These are phyloP conservation scores for Agrocybe praecox DNA, from an alignment of 768 basidiomycete species.

Conservation along the genomic window DNA sequence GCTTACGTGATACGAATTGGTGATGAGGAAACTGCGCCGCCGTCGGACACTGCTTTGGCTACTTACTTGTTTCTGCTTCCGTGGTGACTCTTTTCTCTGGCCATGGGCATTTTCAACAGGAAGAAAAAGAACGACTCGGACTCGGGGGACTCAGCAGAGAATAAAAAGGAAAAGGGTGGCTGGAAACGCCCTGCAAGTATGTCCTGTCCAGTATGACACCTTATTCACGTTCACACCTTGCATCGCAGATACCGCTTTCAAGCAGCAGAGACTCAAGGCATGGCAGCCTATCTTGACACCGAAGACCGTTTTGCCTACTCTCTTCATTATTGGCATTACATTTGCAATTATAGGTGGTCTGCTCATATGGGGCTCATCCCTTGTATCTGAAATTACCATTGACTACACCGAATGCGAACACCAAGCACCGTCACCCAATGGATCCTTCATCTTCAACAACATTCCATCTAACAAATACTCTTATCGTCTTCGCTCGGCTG, in stretches of 20 bases:
- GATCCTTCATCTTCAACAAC: constrained; percentile 39
- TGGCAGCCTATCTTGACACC: constrained; percentile 99
- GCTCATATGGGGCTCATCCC: constrained; percentile 81
- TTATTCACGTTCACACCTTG: constrained; percentile 14
- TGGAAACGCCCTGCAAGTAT: constrained; percentile 86
- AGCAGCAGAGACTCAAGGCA: constrained; percentile 98
- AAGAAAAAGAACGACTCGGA: constrained; percentile 44
- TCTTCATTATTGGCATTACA: constrained; percentile 92
- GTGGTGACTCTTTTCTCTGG: constrained; percentile 14
- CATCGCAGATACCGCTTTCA: constrained; percentile 90
- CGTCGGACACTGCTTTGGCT: constrained; percentile 3
- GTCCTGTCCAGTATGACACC: constrained; percentile 14
- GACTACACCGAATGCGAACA: constrained; percentile 95
- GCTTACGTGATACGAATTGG: constrained; percentile 30
- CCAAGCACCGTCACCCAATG: constrained; percentile 44
- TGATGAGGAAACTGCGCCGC: constrained; percentile 17
- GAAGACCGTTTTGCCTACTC: constrained; percentile 94
- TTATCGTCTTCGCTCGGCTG: constrained; percentile 62
- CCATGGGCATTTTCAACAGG: constrained; percentile 63
- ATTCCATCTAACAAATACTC: constrained; percentile 70
- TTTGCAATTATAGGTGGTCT: constrained; percentile 97
- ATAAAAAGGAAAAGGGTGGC: constrained; percentile 82
- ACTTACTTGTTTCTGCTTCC: constrained; percentile 4
- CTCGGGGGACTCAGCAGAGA: constrained; percentile 47
- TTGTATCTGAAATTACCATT: constrained; percentile 92